Evolutionary conservation across 208 protist species (phyloP), one percentile per base, ranked within the genome.

Genomic region (Kentomonas sorsogonicus): DNA sequence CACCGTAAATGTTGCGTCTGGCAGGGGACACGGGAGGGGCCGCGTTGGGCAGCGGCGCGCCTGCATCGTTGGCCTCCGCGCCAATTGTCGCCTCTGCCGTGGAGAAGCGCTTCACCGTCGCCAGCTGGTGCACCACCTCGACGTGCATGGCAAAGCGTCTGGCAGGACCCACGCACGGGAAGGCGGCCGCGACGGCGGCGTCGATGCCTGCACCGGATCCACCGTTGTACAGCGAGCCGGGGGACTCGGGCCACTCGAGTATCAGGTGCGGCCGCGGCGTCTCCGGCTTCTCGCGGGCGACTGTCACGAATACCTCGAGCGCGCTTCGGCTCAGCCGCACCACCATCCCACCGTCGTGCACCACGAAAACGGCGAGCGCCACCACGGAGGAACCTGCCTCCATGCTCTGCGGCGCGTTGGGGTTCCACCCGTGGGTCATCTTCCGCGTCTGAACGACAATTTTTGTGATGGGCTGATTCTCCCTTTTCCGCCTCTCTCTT

Each of bases 161-260:
- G 13, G 80, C 79, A 18, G 79, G 77, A 2, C 86, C 86, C 2
- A 76, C 83, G n/a, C 75, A 54, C 2, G 86, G 83, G 56, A 77
- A 91, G 0, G 74, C 44, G 41, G 53, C 69, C 18, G 64, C 81
- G 0, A 72, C 53, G 1, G 72, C 67, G 23, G n/a, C n/a, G n/a
- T n/a, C n/a, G n/a, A n/a, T n/a, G n/a, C n/a, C n/a, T n/a, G n/a
- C n/a, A n/a, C n/a, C n/a, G n/a, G n/a, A n/a, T n/a, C n/a, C n/a
- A n/a, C n/a, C n/a, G n/a, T n/a, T n/a, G n/a, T n/a, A n/a, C n/a
- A n/a, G n/a, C n/a, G n/a, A n/a, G n/a, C n/a, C n/a, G n/a, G n/a
- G n/a, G n/a, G n/a, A n/a, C n/a, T n/a, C n/a, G n/a, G 74, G 69
- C 81, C 85, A 89, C 58, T 89, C 75, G 7, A 86, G 20, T 2